Conservation (phyloP, 2,329 filamentous ascomycete genomes). For the Ascochyta rabiei region DNA sequence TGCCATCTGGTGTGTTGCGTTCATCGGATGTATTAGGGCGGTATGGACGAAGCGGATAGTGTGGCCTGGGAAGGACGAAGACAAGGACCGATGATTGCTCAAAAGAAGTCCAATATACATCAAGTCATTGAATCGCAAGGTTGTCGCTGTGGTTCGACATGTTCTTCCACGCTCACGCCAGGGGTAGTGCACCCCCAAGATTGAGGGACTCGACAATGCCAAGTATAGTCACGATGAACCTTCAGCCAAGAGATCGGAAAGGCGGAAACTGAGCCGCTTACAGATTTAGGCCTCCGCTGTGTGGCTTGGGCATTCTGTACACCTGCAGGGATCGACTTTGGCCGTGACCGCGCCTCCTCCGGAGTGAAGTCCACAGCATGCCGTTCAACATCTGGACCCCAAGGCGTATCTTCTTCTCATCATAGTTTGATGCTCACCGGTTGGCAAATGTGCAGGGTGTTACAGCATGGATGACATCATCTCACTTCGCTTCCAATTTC, state of each 20-base stretch:
- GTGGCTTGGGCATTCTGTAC: background rate
- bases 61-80: slow-evolving; percentile 55
- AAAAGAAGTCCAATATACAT: background rate
- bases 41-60: slow-evolving; percentile 59
- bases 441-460: too few relatives aligned
- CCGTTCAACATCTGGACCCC: background rate
- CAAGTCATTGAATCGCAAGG: background rate
- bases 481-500: too few relatives aligned
- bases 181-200: background rate
- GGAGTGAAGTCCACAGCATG: background rate
- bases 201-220: background rate
- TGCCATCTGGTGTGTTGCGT: slow-evolving; percentile 58
- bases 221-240: too few relatives aligned
- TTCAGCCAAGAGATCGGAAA: too few relatives aligned
- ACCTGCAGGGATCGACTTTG: background rate
- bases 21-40: slow-evolving; percentile 56
- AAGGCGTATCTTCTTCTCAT: background rate
- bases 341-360: background rate
- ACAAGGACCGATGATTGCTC: slow-evolving; percentile 23
- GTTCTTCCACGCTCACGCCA: too few relatives aligned
- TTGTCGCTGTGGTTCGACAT: background rate
- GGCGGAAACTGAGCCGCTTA: too few relatives aligned
- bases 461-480: too few relatives aligned
- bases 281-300: background rate
- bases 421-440: background rate